These are phyloP conservation scores for Diplocarpon rosae DNA, from an alignment of 2,329 filamentous ascomycete genomes.

Conservation along the genomic window DNA sequence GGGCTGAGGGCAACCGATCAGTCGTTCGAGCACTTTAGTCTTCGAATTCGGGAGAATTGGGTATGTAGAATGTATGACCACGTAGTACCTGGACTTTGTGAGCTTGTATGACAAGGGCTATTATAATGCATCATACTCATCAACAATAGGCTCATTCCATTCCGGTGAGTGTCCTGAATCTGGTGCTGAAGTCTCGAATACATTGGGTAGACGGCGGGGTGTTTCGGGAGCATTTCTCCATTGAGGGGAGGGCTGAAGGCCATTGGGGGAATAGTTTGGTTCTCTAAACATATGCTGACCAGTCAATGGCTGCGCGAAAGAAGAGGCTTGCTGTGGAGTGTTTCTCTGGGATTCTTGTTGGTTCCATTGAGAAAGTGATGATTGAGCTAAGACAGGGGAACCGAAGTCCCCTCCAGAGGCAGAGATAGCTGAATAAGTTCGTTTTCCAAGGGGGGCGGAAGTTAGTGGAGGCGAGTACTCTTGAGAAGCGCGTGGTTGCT, in stretches of 20 bases:
- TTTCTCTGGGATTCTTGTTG: constrained; percentile 19
- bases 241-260: constrained; percentile 21
- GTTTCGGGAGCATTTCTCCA: constrained; percentile 26
- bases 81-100: constrained; percentile 44
- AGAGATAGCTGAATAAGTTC: constrained; percentile 37
- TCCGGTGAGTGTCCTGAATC: constrained; percentile 26
- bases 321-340: constrained; percentile 11
- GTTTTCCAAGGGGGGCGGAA: constrained; percentile 32
- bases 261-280: constrained; percentile 25
- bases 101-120: constrained; percentile 9
- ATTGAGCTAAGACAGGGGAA: constrained; percentile 30
- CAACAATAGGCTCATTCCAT: constrained; percentile 35
- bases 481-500: constrained; percentile 32
- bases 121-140: constrained; percentile 26
- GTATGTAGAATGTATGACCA: constrained; percentile 53
- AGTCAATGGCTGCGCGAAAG: constrained; percentile 10
- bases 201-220: constrained; percentile 17
- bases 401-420: constrained; percentile 32
- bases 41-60: constrained; percentile 52
- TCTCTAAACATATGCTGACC: constrained; percentile 17
- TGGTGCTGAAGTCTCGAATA: constrained; percentile 20
- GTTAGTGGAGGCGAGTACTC: constrained; percentile 41
- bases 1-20: constrained; percentile 43
- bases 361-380: constrained; percentile 17
- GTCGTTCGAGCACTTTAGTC: constrained; percentile 41